Base-by-base conservation (phyloP, 1,284 basidiomycete genomes). In the Cutaneotrichosporon sp. region DNA sequence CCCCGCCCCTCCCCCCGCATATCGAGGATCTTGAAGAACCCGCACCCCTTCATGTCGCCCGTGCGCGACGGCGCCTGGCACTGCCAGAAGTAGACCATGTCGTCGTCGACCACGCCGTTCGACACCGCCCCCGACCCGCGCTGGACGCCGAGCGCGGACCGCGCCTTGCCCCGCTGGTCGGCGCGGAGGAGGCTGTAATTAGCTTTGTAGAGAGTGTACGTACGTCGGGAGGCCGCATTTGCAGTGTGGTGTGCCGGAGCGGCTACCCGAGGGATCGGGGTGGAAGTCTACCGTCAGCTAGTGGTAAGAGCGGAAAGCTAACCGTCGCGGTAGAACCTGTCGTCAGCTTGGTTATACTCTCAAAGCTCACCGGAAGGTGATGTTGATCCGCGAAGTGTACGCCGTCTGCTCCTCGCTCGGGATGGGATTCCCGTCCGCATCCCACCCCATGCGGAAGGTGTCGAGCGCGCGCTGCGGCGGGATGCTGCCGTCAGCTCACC, bases 41-140 rank as follows among this genome's bases (percentile, higher is more conserved):
- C 84, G 71, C 93, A 97, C 0, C 88, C 89, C 76, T 92, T 91
- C 24, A 91, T 87, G 20, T 91, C 87, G 61, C 91, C 77, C 10
- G 73, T 92, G 77, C 90, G 87, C 18, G 87, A 87, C 0, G 88
- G 88, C 10, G 87, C 88, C 72, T 90, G 89, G 71, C 92, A 95
- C 52, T 86, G 83, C 91, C 93, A 95, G 86, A 92, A 94, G 72
- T 90, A 93, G 52, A 84, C 83, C 74, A 81, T 80, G 57, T 81
- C 77, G 64, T 74, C 73, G 18, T 73, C 66, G 33, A 70, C 58
- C 1, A 74, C 54, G 46, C 50, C 58, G 33, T 56, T 27, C 22
- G 24, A 18, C 22, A 18, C 38, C 8, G 10, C 8, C 2, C 33
- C 42, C 8, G 43, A 11, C 10, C 43, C 25, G 3, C 51, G 57